A percentile compares a stretch with the other conserved stretches of the same genome.
These are phyloP conservation scores for Asterophora lycoperdoides DNA, from an alignment of 768 basidiomycete genomes.

Conservation along the genomic window DNA sequence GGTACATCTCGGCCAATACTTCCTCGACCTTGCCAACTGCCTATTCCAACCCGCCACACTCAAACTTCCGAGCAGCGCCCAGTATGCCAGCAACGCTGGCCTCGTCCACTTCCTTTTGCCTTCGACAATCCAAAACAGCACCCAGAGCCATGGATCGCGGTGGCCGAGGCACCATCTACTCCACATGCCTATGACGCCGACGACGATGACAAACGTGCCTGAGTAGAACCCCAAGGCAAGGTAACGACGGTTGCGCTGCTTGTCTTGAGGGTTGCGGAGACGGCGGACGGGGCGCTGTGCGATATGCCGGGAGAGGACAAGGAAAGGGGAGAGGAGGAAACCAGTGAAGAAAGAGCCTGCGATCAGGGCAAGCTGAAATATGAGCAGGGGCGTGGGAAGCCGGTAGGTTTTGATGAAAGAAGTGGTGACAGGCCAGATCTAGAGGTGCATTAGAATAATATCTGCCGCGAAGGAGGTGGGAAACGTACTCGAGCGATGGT, in stretches of 20 bases:
- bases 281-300: conserved; percentile 83
- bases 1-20: conserved; percentile 51
- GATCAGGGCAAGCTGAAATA: conserved; percentile 89
- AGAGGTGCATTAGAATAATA: background rate
- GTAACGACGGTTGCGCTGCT: conserved; percentile 72
- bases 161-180: conserved; percentile 79
- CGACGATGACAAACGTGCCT: conserved; percentile 73
- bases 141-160: conserved; percentile 88
- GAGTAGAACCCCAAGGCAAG: conserved; percentile 84
- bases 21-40: conserved; percentile 75
- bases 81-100: conserved; percentile 75
- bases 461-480: background rate
- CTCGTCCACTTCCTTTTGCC: conserved; percentile 78
- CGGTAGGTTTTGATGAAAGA: conserved; percentile 89
- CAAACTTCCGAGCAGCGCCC: conserved; percentile 73
- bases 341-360: conserved; percentile 91
- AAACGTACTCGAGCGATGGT: conserved; percentile 73
- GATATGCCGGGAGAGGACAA: conserved; percentile 87
- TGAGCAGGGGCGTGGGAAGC: conserved; percentile 85
- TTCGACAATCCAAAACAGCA: conserved; percentile 69
- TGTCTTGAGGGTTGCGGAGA: conserved; percentile 79
- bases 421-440: conserved; percentile 80
- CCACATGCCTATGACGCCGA: conserved; percentile 87
- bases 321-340: conserved; percentile 88
- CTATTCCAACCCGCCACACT: conserved; percentile 95